A percentile compares a stretch with the other conserved stretches of the same genome.
phyloP scores from a whole-genome alignment of 306 rosid genomes.

The Luffa aegyptiaca region DNA sequence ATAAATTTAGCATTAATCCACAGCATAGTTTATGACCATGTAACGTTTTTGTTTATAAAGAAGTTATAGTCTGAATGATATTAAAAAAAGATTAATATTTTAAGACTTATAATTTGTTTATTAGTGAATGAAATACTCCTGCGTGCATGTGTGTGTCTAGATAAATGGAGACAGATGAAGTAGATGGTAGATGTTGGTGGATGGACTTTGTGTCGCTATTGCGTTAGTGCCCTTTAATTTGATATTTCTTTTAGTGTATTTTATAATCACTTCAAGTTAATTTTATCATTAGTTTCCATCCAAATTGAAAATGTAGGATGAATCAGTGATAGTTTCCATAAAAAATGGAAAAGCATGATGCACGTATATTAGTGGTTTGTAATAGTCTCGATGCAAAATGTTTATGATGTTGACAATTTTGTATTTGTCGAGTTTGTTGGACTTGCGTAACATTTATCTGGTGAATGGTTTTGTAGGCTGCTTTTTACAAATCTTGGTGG shows the following conservation, averaged over 20 bases:
- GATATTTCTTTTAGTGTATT: background rate
- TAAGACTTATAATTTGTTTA: background rate
- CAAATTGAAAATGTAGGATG: background rate
- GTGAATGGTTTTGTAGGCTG: constrained; percentile 45
- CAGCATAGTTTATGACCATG: background rate
- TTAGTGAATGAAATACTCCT: background rate
- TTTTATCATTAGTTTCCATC: background rate
- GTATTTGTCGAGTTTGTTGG: background rate
- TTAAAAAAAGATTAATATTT: background rate
- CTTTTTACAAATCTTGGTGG: constrained; percentile 95
- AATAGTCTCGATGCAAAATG: background rate
- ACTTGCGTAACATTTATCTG: background rate
- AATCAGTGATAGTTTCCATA: background rate
- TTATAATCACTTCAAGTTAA: background rate
- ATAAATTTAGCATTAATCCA: background rate
- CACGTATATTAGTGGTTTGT: background rate
- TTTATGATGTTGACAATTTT: background rate
- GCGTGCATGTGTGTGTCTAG: background rate
- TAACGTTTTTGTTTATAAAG: background rate
- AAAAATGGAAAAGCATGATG: background rate
- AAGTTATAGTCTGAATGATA: background rate
- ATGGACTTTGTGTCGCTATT: background rate
- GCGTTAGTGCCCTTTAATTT: background rate
- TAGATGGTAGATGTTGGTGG: background rate
- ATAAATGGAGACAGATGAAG: background rate